Conservation (phyloP, 2,329 filamentous ascomycete genomes). For the Alternaria metachromatica region DNA sequence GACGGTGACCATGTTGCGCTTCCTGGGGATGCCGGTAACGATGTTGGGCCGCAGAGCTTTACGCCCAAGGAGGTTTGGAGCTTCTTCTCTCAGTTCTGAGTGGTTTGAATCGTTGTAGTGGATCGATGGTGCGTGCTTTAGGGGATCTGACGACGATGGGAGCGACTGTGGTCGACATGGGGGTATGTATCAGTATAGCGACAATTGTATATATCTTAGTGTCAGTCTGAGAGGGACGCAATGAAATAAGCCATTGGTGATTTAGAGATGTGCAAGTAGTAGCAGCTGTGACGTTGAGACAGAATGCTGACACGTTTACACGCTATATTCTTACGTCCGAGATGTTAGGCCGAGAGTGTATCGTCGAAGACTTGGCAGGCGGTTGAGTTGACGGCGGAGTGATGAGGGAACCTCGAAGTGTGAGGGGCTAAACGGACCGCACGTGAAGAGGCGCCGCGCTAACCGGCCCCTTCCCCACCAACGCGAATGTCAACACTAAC, state of each 20-base stretch:
- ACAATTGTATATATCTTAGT: background rate
- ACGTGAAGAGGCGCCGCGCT: conserved; percentile 15
- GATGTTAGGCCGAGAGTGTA: background rate
- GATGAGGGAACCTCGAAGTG: background rate
- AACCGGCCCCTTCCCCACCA: conserved; percentile 7
- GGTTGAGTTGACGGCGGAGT: background rate
- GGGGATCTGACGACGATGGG: background rate
- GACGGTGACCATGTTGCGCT: conserved; percentile 29
- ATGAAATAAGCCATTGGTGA: background rate
- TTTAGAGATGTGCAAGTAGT: background rate
- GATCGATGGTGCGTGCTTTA: background rate
- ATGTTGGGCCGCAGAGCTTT: conserved; percentile 19
- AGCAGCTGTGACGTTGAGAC: background rate
- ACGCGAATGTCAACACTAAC: conserved; percentile 12
- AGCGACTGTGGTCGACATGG: too few relatives aligned
- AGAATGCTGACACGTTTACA: background rate
- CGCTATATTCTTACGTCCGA: background rate
- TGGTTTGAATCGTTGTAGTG: background rate
- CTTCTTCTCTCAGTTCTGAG: conserved; percentile 41
- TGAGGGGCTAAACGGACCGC: background rate
- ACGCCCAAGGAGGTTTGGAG: conserved; percentile 40
- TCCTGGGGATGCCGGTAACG: conserved; percentile 19
- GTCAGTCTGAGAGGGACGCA: background rate
- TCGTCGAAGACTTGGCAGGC: background rate
- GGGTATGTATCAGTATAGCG: too few relatives aligned